Conservation (phyloP, 148 eudicot genomes). For the Diospyros lotus region DNA sequence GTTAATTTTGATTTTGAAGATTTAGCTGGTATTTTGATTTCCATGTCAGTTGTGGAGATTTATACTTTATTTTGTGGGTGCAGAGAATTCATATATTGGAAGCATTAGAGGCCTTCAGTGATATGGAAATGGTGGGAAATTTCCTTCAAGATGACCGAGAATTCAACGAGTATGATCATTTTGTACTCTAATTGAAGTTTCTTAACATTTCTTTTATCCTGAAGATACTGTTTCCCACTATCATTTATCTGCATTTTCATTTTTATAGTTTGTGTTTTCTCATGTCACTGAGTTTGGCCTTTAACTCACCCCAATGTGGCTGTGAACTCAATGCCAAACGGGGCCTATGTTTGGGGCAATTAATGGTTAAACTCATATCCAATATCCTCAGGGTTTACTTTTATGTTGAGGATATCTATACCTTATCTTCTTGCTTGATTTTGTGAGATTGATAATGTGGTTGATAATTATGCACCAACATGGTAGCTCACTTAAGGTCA, state of each 20-base stretch:
- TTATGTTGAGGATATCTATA: not conserved
- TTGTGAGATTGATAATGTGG: no score
- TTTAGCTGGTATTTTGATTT: slow-evolving; percentile 2
- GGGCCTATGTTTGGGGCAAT: not conserved
- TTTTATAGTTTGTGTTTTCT: not conserved
- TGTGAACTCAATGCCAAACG: no score
- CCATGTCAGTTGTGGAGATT: slow-evolving; percentile 3
- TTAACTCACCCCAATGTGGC: no score
- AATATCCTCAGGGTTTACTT: not conserved
- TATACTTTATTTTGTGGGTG: slow-evolving; percentile 32
- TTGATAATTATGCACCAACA: no score
- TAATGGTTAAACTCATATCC: slow-evolving; percentile 1
- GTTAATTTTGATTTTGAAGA: not conserved
- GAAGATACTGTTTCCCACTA: not conserved
- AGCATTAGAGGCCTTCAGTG: slow-evolving; percentile 64
- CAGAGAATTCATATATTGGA: slow-evolving; percentile 81
- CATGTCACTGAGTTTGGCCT: no score
- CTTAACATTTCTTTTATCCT: not conserved
- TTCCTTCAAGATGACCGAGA: slow-evolving; percentile 55
- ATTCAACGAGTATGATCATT: slow-evolving; percentile 64
- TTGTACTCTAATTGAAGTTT: not conserved
- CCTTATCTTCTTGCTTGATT: no score
- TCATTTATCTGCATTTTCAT: not conserved
- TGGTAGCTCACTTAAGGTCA: no score
- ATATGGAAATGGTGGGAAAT: slow-evolving; percentile 43